Percentiles rank a stretch among this genome's conserved stretches.
These are phyloP conservation scores for Dioscorea dumetorum DNA, from an alignment of 106 monocot species.

Conservation along the genomic window DNA sequence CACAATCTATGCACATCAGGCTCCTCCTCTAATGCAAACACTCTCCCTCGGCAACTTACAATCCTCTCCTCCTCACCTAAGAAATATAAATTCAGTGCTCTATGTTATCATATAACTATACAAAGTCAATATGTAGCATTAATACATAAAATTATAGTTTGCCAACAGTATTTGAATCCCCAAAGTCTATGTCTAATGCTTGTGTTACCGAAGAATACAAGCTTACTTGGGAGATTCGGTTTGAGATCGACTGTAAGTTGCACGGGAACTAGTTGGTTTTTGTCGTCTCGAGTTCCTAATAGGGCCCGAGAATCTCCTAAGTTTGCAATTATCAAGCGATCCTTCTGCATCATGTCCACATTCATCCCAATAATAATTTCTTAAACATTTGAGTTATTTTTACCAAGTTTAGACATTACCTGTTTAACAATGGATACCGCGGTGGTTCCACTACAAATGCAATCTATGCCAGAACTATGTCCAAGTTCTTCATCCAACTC, in stretches of 20 bases:
- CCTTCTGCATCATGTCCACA: constrained; percentile 8
- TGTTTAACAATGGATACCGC: constrained; percentile 37
- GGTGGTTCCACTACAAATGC: constrained; percentile 46
- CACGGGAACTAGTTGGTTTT: constrained; percentile 26
- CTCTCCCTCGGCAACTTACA: constrained; percentile 36
- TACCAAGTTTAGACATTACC: constrained; percentile 6
- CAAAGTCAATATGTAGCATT: too few species aligned
- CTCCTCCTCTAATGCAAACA: constrained; percentile 44
- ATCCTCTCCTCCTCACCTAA: constrained; percentile 45
- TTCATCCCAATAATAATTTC: too few species aligned
- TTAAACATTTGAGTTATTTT: too few species aligned
- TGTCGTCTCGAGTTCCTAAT: constrained; percentile 28
- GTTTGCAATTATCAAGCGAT: constrained; percentile 39
- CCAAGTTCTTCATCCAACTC: constrained; percentile 40
- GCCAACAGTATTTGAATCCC: too few species aligned
- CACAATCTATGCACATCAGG: constrained; percentile 42
- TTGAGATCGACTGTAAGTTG: constrained; percentile 51
- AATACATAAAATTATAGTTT: too few species aligned
- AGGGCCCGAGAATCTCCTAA: constrained; percentile 49
- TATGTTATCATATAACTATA: too few species aligned
- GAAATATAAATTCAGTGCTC: too few species aligned
- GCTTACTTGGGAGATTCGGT: constrained; percentile 44
- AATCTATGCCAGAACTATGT: constrained; percentile 22
- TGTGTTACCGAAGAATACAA: not conserved
- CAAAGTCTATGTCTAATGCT: too few species aligned